Percentiles rank a stretch among this genome's conserved stretches.
These are phyloP conservation scores for Akanthomyces muscarius DNA, from an alignment of 2,329 filamentous ascomycete species.

Conservation along the genomic window DNA sequence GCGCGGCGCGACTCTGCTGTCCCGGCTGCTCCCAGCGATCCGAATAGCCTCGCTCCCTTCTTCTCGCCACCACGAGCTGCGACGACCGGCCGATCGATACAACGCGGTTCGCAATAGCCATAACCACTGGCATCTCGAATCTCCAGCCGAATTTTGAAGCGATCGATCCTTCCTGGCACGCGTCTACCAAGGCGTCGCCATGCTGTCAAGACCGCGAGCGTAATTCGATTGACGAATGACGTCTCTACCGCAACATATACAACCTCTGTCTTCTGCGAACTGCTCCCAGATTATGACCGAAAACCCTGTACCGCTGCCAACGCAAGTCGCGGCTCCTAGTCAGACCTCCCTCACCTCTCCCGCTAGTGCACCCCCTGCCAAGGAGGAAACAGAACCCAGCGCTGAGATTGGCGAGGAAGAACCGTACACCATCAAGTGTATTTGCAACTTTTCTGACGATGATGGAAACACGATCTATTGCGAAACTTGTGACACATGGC, in stretches of 20 bases:
- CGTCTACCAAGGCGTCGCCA: conserved; percentile 52
- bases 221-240: conserved; percentile 43
- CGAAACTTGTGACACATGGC: conserved; percentile 94
- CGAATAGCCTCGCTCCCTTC: not conserved
- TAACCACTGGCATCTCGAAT: not conserved
- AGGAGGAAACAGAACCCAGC: conserved; percentile 42
- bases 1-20: conserved; percentile 10
- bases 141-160: not conserved
- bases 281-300: conserved; percentile 59
- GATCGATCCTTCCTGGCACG: conserved; percentile 30
- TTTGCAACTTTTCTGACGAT: conserved; percentile 89
- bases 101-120: not conserved
- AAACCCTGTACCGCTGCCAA: conserved; percentile 49
- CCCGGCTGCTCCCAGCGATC: not conserved
- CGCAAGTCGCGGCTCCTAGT: conserved; percentile 54
- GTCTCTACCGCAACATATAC: conserved; percentile 29
- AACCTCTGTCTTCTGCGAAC: conserved; percentile 34
- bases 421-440: conserved; percentile 95
- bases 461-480: conserved; percentile 97
- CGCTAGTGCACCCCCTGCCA: conserved; percentile 29
- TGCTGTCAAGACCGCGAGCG: conserved; percentile 51
- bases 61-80: not conserved
- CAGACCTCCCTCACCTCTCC: conserved; percentile 42
- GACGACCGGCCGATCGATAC: not conserved
- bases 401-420: conserved; percentile 63